Percentiles rank a stretch among this genome's conserved stretches.
phyloP scores from a whole-genome alignment of 2,329 filamentous ascomycete species.

The Didymella glomerata region DNA sequence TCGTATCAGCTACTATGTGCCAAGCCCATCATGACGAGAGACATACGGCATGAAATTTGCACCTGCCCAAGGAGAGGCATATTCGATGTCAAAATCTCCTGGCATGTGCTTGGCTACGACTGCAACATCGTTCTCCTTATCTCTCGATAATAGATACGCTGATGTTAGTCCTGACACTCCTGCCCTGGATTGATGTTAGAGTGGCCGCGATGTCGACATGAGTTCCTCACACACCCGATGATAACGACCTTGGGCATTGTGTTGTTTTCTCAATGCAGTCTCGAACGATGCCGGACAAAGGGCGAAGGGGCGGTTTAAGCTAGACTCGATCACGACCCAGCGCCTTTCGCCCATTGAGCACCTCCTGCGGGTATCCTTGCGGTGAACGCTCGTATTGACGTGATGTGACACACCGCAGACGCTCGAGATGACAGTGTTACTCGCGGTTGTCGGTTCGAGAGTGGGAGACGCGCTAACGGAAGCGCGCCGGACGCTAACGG shows the following conservation, averaged over 20 bases:
- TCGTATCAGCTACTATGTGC: neutral
- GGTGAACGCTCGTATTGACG: neutral
- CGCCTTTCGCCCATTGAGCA: neutral
- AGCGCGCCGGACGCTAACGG: slow-evolving; percentile 8
- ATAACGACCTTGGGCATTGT: neutral
- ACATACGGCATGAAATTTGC: slow-evolving; percentile 65
- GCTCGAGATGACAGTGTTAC: neutral
- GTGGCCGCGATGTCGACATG: too few species aligned
- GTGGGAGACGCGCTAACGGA: slow-evolving; percentile 53
- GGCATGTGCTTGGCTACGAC: slow-evolving; percentile 89
- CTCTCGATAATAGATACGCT: slow-evolving; percentile 64
- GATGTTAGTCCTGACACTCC: slow-evolving; percentile 51
- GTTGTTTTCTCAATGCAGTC: neutral
- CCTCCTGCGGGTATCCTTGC: neutral
- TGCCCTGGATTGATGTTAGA: neutral
- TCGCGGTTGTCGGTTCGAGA: too few species aligned
- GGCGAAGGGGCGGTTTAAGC: neutral
- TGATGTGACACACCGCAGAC: neutral
- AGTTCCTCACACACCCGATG: neutral
- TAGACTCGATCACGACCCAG: neutral
- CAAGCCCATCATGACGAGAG: neutral
- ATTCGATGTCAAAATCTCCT: slow-evolving; percentile 90
- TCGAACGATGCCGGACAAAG: neutral
- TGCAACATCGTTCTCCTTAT: slow-evolving; percentile 59
- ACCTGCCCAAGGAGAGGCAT: slow-evolving; percentile 89